These are phyloP conservation scores for Ambispora gerdemannii DNA, from an alignment of 192 early-diverging fungal species.

Conservation along the genomic window DNA sequence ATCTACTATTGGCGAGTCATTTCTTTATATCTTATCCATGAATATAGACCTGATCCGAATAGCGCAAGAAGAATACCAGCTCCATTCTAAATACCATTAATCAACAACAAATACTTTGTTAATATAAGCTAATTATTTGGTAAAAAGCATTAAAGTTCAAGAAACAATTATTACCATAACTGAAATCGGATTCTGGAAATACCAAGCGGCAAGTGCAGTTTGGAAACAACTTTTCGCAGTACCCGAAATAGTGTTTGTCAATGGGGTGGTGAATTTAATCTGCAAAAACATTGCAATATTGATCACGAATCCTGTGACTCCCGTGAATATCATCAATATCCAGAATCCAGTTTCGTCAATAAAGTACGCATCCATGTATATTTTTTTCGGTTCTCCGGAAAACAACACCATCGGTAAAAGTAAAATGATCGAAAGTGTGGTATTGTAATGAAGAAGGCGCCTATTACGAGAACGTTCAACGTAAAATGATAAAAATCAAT, in stretches of 20 bases:
- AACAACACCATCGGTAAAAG: conserved; percentile 55
- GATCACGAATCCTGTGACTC: conserved; percentile 61
- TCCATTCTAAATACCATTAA: conserved; percentile 51
- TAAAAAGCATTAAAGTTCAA: neutral
- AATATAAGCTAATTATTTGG: neutral
- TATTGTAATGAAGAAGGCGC: conserved; percentile 66
- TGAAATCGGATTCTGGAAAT: conserved; percentile 61
- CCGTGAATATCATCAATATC: conserved; percentile 60
- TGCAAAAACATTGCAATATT: conserved; percentile 71
- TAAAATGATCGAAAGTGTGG: conserved; percentile 57
- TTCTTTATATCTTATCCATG: conserved; percentile 56
- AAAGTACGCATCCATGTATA: conserved; percentile 46
- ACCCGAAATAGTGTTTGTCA: conserved; percentile 68
- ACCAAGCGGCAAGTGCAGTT: conserved; percentile 58
- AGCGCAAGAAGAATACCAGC: conserved; percentile 56
- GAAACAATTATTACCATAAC: conserved; percentile 44
- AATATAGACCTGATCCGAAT: conserved; percentile 57
- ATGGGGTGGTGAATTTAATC: conserved; percentile 65
- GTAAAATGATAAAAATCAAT: neutral
- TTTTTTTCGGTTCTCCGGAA: conserved; percentile 56
- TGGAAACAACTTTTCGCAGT: conserved; percentile 68
- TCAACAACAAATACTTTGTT: neutral
- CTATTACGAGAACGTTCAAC: conserved; percentile 25
- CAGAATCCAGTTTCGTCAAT: conserved; percentile 51
- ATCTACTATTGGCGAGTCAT: conserved; percentile 49